These are phyloP conservation scores for Tillandsia fasciculata DNA, from an alignment of 176 grass and related monocot species.

Conservation along the genomic window DNA sequence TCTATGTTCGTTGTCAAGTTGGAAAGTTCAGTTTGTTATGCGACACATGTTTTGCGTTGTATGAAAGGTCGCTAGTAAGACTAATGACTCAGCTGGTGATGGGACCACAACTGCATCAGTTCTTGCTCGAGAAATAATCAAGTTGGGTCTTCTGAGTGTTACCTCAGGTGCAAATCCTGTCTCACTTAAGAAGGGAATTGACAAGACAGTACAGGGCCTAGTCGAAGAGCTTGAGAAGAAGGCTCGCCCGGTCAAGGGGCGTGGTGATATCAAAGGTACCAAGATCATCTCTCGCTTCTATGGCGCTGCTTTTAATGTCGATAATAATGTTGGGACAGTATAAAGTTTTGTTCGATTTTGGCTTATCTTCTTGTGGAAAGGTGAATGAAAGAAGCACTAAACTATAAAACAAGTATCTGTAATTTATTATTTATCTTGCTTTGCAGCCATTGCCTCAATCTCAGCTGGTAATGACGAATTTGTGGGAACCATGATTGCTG, in stretches of 20 bases:
- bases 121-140: conserved; percentile 85
- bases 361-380: neutral
- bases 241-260: conserved; percentile 62
- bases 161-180: conserved; percentile 89
- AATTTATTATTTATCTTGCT: conserved; percentile 4
- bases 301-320: neutral
- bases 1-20: neutral
- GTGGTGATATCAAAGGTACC: conserved; percentile 73
- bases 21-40: neutral
- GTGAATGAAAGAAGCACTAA: neutral
- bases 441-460: conserved; percentile 68
- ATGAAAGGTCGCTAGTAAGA: conserved; percentile 89
- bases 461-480: conserved; percentile 90
- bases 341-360: neutral
- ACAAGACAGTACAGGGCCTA: conserved; percentile 69
- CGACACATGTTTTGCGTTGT: neutral
- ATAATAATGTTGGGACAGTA: neutral
- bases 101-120: conserved; percentile 87
- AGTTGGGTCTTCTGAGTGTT: conserved; percentile 62
- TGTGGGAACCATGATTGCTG: conserved; percentile 72
- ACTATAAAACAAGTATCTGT: neutral
- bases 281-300: neutral
- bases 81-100: conserved; percentile 81
- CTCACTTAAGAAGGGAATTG: conserved; percentile 83
- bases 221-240: conserved; percentile 77